Evolutionary conservation across 805 yeast genomes (phyloP).

Genomic region (Cyberlindnera mrakii): DNA sequence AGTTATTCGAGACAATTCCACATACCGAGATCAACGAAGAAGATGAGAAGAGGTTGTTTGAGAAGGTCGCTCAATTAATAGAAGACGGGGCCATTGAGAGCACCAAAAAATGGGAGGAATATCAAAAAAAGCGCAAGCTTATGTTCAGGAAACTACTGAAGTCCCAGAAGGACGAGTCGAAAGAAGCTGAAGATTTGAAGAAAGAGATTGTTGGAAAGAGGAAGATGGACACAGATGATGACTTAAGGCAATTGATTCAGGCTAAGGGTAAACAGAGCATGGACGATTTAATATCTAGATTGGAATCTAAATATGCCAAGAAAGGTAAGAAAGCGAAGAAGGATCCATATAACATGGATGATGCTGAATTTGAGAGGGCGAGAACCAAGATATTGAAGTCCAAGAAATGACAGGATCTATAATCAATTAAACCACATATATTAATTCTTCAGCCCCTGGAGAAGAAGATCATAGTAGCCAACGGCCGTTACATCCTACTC

Average conservation of each 20-base stretch:
- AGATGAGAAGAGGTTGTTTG: constrained; percentile 58
- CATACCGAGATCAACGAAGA: constrained; percentile 58
- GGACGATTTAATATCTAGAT: constrained; percentile 39
- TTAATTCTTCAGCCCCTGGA: no score
- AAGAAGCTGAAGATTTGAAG: constrained; percentile 49
- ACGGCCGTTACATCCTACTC: no score
- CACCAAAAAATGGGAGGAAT: constrained; percentile 42
- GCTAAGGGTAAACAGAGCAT: constrained; percentile 36
- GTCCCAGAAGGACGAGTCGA: constrained; percentile 55
- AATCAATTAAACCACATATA: no score
- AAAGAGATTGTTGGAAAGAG: constrained; percentile 30
- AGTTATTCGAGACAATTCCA: constrained; percentile 68
- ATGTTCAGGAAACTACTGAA: constrained; percentile 43
- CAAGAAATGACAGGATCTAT: background rate
- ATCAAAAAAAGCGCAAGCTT: constrained; percentile 42
- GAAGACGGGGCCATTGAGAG: constrained; percentile 31
- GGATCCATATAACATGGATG: constrained; percentile 33
- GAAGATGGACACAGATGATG: constrained; percentile 30
- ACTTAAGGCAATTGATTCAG: constrained; percentile 44
- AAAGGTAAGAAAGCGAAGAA: constrained; percentile 23
- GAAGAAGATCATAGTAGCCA: no score
- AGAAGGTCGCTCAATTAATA: constrained; percentile 42
- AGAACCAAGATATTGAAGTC: constrained; percentile 5
- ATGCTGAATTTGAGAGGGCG: constrained; percentile 44
- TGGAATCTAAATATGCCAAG: constrained; percentile 46